Evolutionary conservation across 306 rosid genomes (phyloP).

Genomic region (Rosa chinensis): DNA sequence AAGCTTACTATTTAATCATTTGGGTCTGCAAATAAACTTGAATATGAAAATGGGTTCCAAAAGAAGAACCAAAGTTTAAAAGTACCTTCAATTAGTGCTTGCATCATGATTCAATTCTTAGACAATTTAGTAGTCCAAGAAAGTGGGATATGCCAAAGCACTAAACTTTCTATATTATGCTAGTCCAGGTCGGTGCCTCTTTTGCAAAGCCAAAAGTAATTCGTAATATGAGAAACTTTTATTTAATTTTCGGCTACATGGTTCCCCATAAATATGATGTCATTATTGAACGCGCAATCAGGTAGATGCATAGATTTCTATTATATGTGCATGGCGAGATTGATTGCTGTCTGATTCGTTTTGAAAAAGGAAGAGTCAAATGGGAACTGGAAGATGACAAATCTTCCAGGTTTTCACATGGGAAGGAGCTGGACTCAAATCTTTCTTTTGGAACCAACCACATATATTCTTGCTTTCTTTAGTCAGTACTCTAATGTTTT

Average conservation of each 20-base stretch:
- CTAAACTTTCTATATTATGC: background rate
- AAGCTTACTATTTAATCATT: background rate
- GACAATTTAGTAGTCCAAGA: constrained; percentile 2
- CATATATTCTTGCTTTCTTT: background rate
- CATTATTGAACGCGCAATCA: constrained; percentile 20
- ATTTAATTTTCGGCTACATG: background rate
- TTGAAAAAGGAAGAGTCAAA: background rate
- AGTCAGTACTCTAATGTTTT: background rate
- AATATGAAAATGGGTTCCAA: constrained; percentile 1
- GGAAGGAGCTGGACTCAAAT: background rate
- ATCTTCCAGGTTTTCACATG: constrained; percentile 17
- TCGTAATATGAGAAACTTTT: background rate
- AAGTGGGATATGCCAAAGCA: constrained; percentile 7
- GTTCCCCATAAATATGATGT: background rate
- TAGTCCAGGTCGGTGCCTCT: constrained; percentile 15
- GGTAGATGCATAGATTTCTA: background rate
- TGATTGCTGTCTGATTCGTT: background rate
- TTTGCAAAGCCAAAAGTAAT: background rate
- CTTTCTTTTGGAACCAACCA: constrained; percentile 5
- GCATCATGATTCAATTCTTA: constrained; percentile 1
- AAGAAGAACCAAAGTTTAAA: background rate
- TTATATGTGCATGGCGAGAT: background rate
- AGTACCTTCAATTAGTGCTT: background rate
- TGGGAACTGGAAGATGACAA: background rate
- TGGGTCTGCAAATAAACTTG: background rate